Evolutionary conservation across 2,329 filamentous ascomycete species (phyloP).

Genomic region (Cadophora gregata): DNA sequence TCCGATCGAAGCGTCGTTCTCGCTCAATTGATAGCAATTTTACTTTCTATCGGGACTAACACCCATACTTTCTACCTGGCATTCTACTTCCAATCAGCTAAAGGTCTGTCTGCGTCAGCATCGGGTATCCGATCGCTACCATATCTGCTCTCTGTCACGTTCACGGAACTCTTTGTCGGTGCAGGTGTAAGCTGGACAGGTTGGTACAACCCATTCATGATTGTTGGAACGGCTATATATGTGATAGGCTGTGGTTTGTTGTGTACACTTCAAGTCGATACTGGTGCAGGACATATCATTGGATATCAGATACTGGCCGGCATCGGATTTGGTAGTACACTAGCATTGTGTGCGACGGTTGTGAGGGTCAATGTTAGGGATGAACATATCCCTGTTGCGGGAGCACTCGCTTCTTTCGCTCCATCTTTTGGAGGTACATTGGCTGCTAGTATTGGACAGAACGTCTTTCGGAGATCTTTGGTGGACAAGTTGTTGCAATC

Average conservation of each 20-base stretch:
- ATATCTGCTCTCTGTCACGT: conserved; percentile 20
- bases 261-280: conserved; percentile 51
- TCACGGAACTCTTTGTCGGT: conserved; percentile 17
- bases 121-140: conserved; percentile 40
- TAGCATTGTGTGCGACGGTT: conserved; percentile 62
- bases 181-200: conserved; percentile 37
- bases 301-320: conserved; percentile 62
- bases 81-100: conserved; percentile 44
- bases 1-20: conserved; percentile 41
- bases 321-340: conserved; percentile 59
- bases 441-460: conserved; percentile 60
- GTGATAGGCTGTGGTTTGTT: conserved; percentile 57
- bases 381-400: conserved; percentile 52
- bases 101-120: conserved; percentile 26
- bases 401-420: conserved; percentile 58
- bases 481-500: conserved; percentile 11
- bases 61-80: conserved; percentile 37
- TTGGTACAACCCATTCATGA: conserved; percentile 44
- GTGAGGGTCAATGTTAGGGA: conserved; percentile 58
- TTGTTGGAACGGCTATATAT: conserved; percentile 37
- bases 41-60: conserved; percentile 18
- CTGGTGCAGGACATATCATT: conserved; percentile 51
- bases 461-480: conserved; percentile 45
- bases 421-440: conserved; percentile 62
- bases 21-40: conserved; percentile 2